Base-by-base conservation (phyloP, 192 early-diverging fungal genomes). In the Podila epigama region DNA sequence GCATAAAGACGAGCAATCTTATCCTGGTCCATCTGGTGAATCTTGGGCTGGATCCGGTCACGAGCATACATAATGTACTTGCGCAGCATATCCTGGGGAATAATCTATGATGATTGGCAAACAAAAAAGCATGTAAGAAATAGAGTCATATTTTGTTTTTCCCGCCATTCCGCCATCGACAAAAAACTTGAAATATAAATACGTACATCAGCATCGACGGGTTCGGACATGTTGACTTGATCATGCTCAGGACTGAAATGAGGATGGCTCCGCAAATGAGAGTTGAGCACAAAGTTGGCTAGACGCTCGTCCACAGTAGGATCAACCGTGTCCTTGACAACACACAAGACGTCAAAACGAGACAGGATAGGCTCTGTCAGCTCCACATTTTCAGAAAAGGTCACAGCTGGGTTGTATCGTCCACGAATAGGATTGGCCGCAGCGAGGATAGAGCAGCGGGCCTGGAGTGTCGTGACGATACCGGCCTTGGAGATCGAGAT, bases 281-380 rank as follows among this genome's bases (percentile, higher is more conserved):
- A 93, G 75, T 92, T 90, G 56, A 98, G 90, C 18, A 99, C 97
- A 85, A 97, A 97, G 56, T 91, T 88, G 44, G 95, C 97, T 12
- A 99, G 85, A 58, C 89, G 83, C 66, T 96, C 93, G 79, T 99
- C 97, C 48, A 85, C 79, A n/a, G 93, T 86, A 0, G 96, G 94
- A 62, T 99, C 93, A 50, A 96, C 91, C 51, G 87, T 87, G 82
- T 99, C 97, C 65, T 94, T 89, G 29, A 99, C 96, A 10, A 99
- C 97, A 73, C 95, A 97, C 1, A 99, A 87, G 2, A 97, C 88
- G 83, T 99, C 97, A 63, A 99, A 99, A 75, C 97, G 96, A 27
- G 97, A 99, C 68, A 99, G 70, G 69, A 99, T 99, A 18, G 97
- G 97, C 70, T 99, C 97, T 0, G 97, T 99, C 65, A 99, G 83